These are phyloP conservation scores for Phytophthora crassamura DNA, from an alignment of 352 stramenopile genomes.

Conservation along the genomic window DNA sequence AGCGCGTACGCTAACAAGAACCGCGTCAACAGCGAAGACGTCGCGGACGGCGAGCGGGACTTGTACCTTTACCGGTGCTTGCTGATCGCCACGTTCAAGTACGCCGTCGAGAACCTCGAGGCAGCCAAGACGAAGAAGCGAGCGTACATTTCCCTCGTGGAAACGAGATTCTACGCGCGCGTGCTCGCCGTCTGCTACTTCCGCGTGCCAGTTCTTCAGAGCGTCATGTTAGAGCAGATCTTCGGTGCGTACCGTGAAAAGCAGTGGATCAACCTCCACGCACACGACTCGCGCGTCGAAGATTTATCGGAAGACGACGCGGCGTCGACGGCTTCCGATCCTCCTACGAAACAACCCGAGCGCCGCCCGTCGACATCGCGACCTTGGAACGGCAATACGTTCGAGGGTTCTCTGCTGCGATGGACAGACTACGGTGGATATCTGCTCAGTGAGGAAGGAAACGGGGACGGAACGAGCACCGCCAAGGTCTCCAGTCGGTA, in stretches of 20 bases:
- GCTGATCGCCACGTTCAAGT: slow-evolving; percentile 81
- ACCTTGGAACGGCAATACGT: slow-evolving; percentile 61
- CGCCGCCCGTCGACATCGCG: slow-evolving; percentile 50
- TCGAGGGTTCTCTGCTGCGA: slow-evolving; percentile 54
- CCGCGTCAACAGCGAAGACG: slow-evolving; percentile 31
- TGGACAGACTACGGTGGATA: slow-evolving; percentile 70
- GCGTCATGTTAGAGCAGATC: slow-evolving; percentile 59
- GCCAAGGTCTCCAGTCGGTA: slow-evolving; percentile 36
- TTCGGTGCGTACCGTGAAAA: slow-evolving; percentile 59
- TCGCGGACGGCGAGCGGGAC: slow-evolving; percentile 55
- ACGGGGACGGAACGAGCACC: slow-evolving; percentile 31
- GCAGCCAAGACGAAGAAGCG: slow-evolving; percentile 45
- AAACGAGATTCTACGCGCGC: slow-evolving; percentile 73
- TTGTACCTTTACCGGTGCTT: slow-evolving; percentile 72
- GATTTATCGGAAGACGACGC: slow-evolving; percentile 24
- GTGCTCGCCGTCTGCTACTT: slow-evolving; percentile 78
- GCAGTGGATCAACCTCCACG: slow-evolving; percentile 51
- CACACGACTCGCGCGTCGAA: slow-evolving; percentile 34
- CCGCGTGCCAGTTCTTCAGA: slow-evolving; percentile 61
- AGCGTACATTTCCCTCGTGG: slow-evolving; percentile 59
- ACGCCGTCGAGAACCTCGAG: slow-evolving; percentile 71
- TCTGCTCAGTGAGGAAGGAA: slow-evolving; percentile 44
- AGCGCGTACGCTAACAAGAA: slow-evolving; percentile 10
- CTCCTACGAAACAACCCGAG: slow-evolving; percentile 7
- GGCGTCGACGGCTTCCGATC: neutral